Evolutionary conservation across 257 asterid species (phyloP).

Genomic region (Phtheirospermum japonicum): DNA sequence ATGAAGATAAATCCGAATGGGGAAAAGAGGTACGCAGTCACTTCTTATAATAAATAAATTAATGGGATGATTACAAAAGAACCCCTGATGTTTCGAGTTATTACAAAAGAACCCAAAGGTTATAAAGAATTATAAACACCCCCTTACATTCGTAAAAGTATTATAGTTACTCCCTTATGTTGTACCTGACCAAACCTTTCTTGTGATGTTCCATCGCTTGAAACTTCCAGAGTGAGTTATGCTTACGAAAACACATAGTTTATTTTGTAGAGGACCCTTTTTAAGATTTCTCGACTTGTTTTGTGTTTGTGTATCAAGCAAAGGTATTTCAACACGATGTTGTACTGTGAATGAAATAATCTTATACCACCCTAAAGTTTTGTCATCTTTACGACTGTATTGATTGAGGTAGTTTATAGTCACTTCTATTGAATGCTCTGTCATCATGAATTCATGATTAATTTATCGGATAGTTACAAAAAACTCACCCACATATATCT

Average conservation of each 20-base stretch:
- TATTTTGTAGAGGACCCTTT: background rate
- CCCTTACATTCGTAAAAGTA: too few species aligned
- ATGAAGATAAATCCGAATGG: too few species aligned
- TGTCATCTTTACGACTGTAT: conserved; percentile 21
- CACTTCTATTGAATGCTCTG: background rate
- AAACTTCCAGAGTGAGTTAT: conserved; percentile 62
- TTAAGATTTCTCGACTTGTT: conserved; percentile 10
- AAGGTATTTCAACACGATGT: conserved; percentile 28
- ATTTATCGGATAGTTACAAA: background rate
- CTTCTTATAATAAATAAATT: too few species aligned
- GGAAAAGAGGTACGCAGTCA: too few species aligned
- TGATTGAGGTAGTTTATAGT: conserved; percentile 13
- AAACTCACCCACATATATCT: too few species aligned
- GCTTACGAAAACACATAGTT: background rate
- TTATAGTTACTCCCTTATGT: conserved; percentile 80
- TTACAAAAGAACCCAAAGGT: too few species aligned
- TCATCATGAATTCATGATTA: background rate
- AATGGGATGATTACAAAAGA: too few species aligned
- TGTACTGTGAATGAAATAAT: conserved; percentile 21
- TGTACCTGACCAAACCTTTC: conserved; percentile 87
- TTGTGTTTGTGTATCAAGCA: conserved; percentile 2
- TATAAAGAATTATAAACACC: too few species aligned
- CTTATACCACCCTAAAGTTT: conserved; percentile 19
- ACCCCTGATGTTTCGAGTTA: too few species aligned
- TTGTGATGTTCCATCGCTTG: conserved; percentile 81